Evolutionary conservation across 768 basidiomycete species (phyloP).

Genomic region (Rhodotorula sphaerocarpa): DNA sequence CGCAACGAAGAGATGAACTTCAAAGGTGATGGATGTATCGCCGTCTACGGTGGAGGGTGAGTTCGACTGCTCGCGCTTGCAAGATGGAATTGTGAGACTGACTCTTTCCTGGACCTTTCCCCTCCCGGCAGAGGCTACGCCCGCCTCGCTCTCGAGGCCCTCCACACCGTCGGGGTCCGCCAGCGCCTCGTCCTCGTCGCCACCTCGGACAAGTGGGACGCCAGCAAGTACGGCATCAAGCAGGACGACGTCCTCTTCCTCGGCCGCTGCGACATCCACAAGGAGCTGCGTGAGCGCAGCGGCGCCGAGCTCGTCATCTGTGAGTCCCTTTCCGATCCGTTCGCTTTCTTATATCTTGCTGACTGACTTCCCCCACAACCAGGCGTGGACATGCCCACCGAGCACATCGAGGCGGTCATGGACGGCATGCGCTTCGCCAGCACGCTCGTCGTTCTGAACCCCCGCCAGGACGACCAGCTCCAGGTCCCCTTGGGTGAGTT

Average conservation of each 20-base stretch:
- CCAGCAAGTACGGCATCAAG: slow-evolving; percentile 13
- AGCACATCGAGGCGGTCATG: slow-evolving; percentile 12
- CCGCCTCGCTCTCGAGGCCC: slow-evolving; percentile 11
- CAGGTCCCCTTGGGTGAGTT: slow-evolving; percentile 6
- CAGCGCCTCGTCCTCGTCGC: slow-evolving; percentile 13
- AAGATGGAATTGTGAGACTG: not conserved
- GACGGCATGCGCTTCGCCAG: slow-evolving; percentile 13
- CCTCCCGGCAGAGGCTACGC: slow-evolving; percentile 10
- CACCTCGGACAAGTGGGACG: slow-evolving; percentile 5
- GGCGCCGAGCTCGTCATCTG: slow-evolving; percentile 15
- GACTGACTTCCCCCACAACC: not conserved
- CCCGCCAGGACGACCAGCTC: slow-evolving; percentile 1
- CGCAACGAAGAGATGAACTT: slow-evolving; percentile 17
- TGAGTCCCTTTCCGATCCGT: not conserved
- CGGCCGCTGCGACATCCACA: not conserved
- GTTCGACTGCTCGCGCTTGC: not conserved
- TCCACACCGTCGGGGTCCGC: not conserved
- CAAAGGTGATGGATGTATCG: slow-evolving; percentile 1
- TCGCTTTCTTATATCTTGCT: not conserved
- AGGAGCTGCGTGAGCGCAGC: slow-evolving; percentile 7
- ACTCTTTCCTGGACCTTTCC: not conserved
- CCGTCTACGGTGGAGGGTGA: slow-evolving; percentile 26
- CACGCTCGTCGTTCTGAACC: slow-evolving; percentile 7
- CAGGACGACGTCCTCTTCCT: not conserved
- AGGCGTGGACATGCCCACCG: slow-evolving; percentile 18